A percentile compares a stretch with the other conserved stretches of the same genome.
These are phyloP conservation scores for Castanea sativa DNA, from an alignment of 306 rosid genomes.

Conservation along the genomic window DNA sequence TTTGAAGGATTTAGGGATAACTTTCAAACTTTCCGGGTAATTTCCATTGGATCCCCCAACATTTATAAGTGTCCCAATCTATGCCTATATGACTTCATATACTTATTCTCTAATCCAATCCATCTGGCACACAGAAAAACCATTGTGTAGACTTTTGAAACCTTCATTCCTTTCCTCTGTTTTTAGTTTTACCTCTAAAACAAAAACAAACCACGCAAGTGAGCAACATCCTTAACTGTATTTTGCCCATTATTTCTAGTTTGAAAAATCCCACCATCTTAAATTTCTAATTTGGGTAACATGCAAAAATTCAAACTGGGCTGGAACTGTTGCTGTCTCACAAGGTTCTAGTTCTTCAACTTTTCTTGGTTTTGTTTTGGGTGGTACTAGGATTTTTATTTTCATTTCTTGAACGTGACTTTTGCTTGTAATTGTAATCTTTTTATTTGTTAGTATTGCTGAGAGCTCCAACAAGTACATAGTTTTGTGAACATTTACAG, in stretches of 20 bases:
- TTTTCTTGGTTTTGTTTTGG: not conserved
- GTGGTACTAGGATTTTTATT: not conserved
- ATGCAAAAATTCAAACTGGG: not conserved
- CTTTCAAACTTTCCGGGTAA: not conserved
- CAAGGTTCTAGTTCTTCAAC: constrained; percentile 1
- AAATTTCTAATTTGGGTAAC: not conserved
- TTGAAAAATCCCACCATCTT: not conserved
- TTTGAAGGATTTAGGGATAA: not conserved
- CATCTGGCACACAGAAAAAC: not conserved
- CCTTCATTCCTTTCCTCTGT: too few species aligned
- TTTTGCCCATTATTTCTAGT: not conserved
- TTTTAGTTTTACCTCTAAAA: too few species aligned
- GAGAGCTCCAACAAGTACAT: too few species aligned
- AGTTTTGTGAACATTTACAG: not conserved
- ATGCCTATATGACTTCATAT: not conserved
- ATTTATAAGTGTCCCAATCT: not conserved
- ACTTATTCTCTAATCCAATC: not conserved
- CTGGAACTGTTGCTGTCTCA: not conserved
- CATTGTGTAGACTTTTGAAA: not conserved
- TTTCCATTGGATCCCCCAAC: not conserved
- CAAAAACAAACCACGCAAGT: too few species aligned
- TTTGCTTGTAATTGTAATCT: not conserved
- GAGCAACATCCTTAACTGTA: too few species aligned
- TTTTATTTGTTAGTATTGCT: not conserved
- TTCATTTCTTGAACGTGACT: not conserved